Base-by-base conservation (phyloP, 345 rosid species). In the Streptanthus diversifolius region DNA sequence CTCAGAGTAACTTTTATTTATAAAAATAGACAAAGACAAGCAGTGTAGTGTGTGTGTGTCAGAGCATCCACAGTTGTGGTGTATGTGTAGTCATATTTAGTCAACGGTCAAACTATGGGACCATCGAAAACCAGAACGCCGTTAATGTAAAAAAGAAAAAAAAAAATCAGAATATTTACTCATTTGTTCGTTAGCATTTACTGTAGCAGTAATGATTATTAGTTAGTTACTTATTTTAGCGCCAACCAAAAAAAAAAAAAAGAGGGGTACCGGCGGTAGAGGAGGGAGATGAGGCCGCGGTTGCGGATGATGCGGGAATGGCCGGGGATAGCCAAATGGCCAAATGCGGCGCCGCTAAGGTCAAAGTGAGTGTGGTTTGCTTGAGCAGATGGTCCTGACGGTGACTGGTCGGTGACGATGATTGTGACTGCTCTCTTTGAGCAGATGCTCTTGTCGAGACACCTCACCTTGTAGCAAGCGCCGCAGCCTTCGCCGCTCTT, bases 311-410 rank as follows among this genome's bases (percentile, higher is more conserved):
- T 78, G 27, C 65, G 29, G 57, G 60, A 44, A 63, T 86, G 91
- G 3, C 99, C 99, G 22, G 91, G 27, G 15, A 87, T 76, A 21
- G 95, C 95, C 93, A 93, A 79, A 37, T 86, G 91, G 11, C 99
- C 97, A 70, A 93, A 93, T 19, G 97, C 99, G 1, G 99, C 95
- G 41, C 97, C 99, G 7, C 99, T 93, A 48, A 91, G 90, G 80
- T 91, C 97, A 79, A 91, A 95, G 76, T 95, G 99, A 64, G 86
- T 75, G 71, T 79, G 83, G 1, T 90, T 85, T 15, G 78, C 77
- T 79, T 49, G 84, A 59, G 80, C 97, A 89, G 76, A 83, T 81
- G 62, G 73, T 37, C 77, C 4, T 85, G 91, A 2, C 79, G 95
- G 2, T 86, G 98, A 76, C 97, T 89, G 95, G 77, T 93, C 98